Evolutionary conservation across 1,284 basidiomycete genomes (phyloP).

Genomic region (Coniferiporia sulphurascens): DNA sequence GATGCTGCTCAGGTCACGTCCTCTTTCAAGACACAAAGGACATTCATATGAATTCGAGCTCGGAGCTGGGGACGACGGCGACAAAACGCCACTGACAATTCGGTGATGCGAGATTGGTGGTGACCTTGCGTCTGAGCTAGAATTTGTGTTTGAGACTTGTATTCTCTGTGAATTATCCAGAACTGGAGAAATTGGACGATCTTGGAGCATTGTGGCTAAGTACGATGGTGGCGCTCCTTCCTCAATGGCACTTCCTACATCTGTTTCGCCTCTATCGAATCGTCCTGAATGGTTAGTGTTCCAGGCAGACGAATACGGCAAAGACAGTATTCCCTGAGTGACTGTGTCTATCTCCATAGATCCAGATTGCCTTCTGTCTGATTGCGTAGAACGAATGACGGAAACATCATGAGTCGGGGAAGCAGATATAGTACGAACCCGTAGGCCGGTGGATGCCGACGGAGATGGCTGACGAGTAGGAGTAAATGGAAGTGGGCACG

Average conservation of each 20-base stretch:
- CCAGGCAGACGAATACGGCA: background rate
- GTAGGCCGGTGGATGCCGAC: no score
- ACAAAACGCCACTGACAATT: background rate
- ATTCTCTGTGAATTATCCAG: no score
- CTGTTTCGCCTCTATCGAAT: background rate
- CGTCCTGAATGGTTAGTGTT: background rate
- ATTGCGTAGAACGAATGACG: no score
- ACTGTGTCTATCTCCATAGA: no score
- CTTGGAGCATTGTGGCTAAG: background rate
- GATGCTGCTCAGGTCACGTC: background rate
- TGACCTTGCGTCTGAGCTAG: no score
- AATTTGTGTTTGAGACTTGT: no score
- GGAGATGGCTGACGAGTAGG: no score
- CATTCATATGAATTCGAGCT: background rate
- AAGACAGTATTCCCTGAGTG: background rate
- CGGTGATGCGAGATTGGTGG: no score
- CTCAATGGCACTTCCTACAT: background rate
- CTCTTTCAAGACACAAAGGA: background rate
- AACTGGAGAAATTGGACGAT: background rate
- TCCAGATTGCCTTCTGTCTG: no score
- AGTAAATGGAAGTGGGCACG: background rate
- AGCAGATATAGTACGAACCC: no score
- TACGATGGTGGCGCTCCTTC: background rate
- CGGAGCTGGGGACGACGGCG: background rate
- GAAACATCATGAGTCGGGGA: no score